A percentile compares a stretch with the other conserved stretches of the same genome.
Evolutionary conservation across 176 grass and related monocot genomes (phyloP).

Genomic region (Musa itinerans): DNA sequence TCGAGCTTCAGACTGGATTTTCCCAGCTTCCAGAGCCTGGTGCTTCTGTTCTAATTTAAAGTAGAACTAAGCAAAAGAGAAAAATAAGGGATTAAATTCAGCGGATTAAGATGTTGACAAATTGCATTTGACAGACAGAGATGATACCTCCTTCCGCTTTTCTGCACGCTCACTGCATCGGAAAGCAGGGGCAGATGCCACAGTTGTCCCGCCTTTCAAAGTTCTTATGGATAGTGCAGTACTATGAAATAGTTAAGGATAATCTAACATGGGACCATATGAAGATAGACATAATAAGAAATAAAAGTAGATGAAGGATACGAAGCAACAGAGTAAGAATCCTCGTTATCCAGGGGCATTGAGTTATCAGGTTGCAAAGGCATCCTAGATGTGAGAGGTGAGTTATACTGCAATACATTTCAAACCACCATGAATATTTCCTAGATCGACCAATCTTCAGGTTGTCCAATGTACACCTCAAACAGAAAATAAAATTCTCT

Average conservation of each 20-base stretch:
- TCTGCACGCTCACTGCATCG: slow-evolving; percentile 45
- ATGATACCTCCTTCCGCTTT: slow-evolving; percentile 38
- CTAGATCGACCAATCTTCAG: no score
- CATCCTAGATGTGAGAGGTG: no score
- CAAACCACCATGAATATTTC: no score
- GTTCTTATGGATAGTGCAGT: slow-evolving; percentile 21
- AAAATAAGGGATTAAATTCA: background rate
- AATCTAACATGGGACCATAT: background rate
- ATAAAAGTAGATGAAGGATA: background rate
- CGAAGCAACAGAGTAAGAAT: slow-evolving; percentile 5
- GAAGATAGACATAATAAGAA: background rate
- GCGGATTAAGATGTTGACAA: background rate
- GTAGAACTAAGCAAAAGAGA: slow-evolving; percentile 29
- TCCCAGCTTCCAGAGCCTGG: slow-evolving; percentile 45
- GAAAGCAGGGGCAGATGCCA: slow-evolving; percentile 31
- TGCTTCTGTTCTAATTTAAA: slow-evolving; percentile 44
- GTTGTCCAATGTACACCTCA: no score
- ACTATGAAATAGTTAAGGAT: slow-evolving; percentile 24
- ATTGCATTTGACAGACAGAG: background rate
- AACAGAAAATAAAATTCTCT: no score
- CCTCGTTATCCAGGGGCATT: no score
- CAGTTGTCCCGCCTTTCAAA: slow-evolving; percentile 21
- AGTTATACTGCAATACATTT: no score
- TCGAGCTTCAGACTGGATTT: slow-evolving; percentile 35
- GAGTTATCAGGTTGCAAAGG: no score